These are phyloP conservation scores for Quercus berberidifolia DNA, from an alignment of 306 rosid genomes.

Conservation along the genomic window DNA sequence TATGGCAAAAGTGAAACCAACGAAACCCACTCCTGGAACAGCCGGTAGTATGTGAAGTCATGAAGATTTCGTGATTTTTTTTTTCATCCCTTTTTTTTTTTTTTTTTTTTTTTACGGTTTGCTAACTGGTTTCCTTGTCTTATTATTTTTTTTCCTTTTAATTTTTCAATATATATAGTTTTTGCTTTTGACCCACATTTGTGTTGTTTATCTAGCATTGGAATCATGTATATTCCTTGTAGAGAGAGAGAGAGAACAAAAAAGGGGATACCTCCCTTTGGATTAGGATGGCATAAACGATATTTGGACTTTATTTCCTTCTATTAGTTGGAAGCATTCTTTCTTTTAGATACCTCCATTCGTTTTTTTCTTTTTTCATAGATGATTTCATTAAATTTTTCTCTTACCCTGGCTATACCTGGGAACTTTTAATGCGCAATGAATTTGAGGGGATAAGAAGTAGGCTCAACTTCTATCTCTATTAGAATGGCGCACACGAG, in stretches of 20 bases:
- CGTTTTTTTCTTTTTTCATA: no score
- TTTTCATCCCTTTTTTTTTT: not conserved
- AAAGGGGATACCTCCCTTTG: conserved; percentile 23
- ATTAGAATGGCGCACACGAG: no score
- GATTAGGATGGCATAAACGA: conserved; percentile 24
- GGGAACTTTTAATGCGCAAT: no score
- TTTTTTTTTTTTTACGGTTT: conserved; percentile 11
- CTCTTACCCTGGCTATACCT: no score
- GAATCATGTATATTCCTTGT: conserved; percentile 61
- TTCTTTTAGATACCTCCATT: not conserved
- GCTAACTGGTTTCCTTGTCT: conserved; percentile 26
- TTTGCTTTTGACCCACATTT: conserved; percentile 28
- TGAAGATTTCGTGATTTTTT: conserved; percentile 16
- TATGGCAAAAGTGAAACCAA: conserved; percentile 78
- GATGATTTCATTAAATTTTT: no score
- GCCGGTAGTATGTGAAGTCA: conserved; percentile 51
- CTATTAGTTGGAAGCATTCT: not conserved
- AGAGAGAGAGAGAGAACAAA: conserved; percentile 27
- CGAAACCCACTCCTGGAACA: conserved; percentile 54
- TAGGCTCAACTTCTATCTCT: no score
- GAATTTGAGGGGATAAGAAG: no score
- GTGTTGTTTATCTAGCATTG: conserved; percentile 47
- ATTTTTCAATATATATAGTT: conserved; percentile 25
- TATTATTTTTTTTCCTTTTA: conserved; percentile 21
- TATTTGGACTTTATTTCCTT: not conserved